Percentiles rank a stretch among this genome's conserved stretches.
Evolutionary conservation across 2,329 filamentous ascomycete genomes (phyloP).

Genomic region (Stachybotrys echinatus): DNA sequence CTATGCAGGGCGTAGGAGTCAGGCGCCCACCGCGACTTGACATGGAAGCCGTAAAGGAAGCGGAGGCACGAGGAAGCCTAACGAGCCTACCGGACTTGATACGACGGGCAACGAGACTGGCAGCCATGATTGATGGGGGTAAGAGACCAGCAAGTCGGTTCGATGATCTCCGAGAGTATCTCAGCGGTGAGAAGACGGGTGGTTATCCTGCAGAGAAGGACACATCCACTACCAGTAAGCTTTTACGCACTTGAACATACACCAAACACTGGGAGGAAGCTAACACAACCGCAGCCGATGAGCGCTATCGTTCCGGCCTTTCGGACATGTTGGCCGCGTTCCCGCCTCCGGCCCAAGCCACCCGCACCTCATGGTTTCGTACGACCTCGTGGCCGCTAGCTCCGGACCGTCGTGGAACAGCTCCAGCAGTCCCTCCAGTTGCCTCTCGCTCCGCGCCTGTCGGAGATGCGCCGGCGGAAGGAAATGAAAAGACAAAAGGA

Average conservation of each 20-base stretch:
- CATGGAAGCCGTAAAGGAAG: constrained; percentile 74
- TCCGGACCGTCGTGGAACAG: constrained; percentile 16
- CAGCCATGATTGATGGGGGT: constrained; percentile 82
- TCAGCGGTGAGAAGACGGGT: constrained; percentile 34
- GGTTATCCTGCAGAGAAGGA: constrained; percentile 33
- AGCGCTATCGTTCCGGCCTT: constrained; percentile 46
- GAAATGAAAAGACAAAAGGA: constrained; percentile 25
- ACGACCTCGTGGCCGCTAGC: constrained; percentile 45
- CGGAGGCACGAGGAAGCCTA: constrained; percentile 80
- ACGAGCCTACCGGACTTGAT: constrained; percentile 93
- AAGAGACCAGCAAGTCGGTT: constrained; percentile 57
- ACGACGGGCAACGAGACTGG: constrained; percentile 76
- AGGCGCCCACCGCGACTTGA: constrained; percentile 69
- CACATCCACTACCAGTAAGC: constrained; percentile 22
- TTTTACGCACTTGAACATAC: background rate
- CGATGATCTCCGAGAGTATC: constrained; percentile 47
- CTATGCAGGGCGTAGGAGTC: constrained; percentile 45
- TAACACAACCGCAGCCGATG: constrained; percentile 20
- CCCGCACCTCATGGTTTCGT: constrained; percentile 38
- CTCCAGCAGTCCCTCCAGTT: background rate
- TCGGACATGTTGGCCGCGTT: constrained; percentile 64
- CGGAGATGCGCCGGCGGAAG: constrained; percentile 9
- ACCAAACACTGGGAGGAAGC: background rate
- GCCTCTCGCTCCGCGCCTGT: background rate
- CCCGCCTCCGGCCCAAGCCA: constrained; percentile 51